phyloP scores from a whole-genome alignment of 495 filamentous ascomycete species.

The Pyrenula massariospora region DNA sequence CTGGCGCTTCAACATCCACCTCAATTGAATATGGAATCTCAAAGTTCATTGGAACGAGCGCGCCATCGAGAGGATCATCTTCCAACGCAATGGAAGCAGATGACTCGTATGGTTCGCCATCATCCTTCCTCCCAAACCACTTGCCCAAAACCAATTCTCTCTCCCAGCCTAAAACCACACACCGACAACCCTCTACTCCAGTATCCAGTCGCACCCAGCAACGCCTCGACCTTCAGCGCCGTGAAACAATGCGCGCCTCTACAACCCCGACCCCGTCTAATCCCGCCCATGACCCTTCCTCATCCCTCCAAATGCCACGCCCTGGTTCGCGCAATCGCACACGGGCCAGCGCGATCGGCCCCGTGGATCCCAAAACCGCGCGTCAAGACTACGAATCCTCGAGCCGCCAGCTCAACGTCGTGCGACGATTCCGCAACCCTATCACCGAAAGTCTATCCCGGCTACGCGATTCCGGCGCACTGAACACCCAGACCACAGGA shows the following conservation, averaged over 20 bases:
- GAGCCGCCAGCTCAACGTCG: neutral
- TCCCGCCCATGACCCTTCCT: neutral
- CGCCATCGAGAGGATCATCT: neutral
- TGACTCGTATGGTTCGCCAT: neutral
- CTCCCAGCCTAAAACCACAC: neutral
- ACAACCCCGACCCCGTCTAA: neutral
- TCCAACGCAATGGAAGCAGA: neutral
- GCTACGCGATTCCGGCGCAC: neutral
- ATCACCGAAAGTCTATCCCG: neutral
- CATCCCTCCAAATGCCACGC: neutral
- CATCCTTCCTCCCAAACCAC: neutral
- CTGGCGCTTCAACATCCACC: neutral
- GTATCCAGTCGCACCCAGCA: neutral
- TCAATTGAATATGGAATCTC: neutral
- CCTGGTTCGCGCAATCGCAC: neutral
- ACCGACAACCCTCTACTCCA: neutral
- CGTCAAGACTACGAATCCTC: neutral
- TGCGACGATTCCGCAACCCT: neutral
- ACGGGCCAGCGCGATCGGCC: neutral
- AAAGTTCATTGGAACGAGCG: neutral
- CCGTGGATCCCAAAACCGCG: neutral
- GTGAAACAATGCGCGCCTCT: neutral
- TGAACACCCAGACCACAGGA: neutral
- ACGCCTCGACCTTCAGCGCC: slow-evolving; percentile 1
- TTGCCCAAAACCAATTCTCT: neutral